A percentile compares a stretch with the other conserved stretches of the same genome.
Evolutionary conservation across 2,329 filamentous ascomycete species (phyloP).

Genomic region (Aureobasidium subglaciale): DNA sequence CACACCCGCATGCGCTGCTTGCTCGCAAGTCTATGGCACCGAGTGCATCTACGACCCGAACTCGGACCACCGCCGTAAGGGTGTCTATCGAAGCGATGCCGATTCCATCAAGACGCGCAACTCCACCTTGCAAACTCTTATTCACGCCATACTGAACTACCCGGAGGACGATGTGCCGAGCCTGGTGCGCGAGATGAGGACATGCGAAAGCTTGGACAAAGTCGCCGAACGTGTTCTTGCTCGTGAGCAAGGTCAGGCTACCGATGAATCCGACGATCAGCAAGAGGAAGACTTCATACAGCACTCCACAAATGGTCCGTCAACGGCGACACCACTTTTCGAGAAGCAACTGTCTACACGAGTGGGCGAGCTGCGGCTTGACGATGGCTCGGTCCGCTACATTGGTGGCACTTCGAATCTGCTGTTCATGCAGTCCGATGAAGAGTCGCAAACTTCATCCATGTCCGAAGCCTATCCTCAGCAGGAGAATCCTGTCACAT

Average conservation of each 20-base stretch:
- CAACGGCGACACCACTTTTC: slow-evolving; percentile 33
- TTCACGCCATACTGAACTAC: slow-evolving; percentile 88
- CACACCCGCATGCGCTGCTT: slow-evolving; percentile 87
- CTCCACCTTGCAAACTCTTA: slow-evolving; percentile 82
- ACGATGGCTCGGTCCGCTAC: slow-evolving; percentile 81
- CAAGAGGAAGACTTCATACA: slow-evolving; percentile 27
- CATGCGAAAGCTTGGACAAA: slow-evolving; percentile 66
- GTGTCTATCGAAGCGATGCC: slow-evolving; percentile 90
- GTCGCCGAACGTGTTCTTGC: slow-evolving; percentile 54
- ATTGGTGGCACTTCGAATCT: slow-evolving; percentile 92
- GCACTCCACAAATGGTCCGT: slow-evolving; percentile 29
- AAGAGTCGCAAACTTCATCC: slow-evolving; percentile 31
- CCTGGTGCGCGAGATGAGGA: slow-evolving; percentile 79
- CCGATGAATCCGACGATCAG: slow-evolving; percentile 37
- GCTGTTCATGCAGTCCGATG: slow-evolving; percentile 60
- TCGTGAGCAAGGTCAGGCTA: slow-evolving; percentile 42
- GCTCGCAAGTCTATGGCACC: slow-evolving; percentile 84
- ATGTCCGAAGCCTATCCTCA: slow-evolving; percentile 40
- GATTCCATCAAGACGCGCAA: slow-evolving; percentile 81
- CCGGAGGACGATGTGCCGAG: slow-evolving; percentile 76
- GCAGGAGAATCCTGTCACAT: slow-evolving; percentile 64
- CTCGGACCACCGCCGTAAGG: slow-evolving; percentile 91
- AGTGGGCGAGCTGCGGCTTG: slow-evolving; percentile 84
- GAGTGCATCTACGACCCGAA: slow-evolving; percentile 93
- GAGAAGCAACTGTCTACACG: slow-evolving; percentile 83